Percentiles rank a stretch among this genome's conserved stretches.
Evolutionary conservation across 2,329 filamentous ascomycete species (phyloP).

Genomic region (Botrytis hyacinthi): DNA sequence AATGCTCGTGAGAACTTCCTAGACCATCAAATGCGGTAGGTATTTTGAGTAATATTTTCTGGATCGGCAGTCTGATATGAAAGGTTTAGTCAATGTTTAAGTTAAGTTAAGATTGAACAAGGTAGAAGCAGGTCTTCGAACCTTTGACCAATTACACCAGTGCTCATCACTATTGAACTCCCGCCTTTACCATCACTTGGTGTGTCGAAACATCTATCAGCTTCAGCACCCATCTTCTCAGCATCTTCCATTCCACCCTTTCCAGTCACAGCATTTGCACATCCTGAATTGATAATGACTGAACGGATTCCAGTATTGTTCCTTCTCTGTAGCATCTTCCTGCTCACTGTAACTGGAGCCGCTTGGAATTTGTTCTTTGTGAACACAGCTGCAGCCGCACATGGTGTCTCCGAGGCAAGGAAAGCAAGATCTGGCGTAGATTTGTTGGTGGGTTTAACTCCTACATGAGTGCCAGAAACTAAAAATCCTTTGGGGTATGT

Average conservation of each 20-base stretch:
- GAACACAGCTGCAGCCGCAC: constrained; percentile 86
- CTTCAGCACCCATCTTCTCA: constrained; percentile 73
- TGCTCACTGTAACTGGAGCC: constrained; percentile 85
- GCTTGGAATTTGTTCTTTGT: constrained; percentile 99
- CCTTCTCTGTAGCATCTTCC: constrained; percentile 65
- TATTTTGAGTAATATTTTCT: constrained; percentile 83
- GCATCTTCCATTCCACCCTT: constrained; percentile 88
- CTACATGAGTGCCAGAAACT: constrained; percentile 83
- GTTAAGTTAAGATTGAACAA: neutral
- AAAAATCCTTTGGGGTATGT: constrained; percentile 89
- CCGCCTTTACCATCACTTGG: constrained; percentile 47
- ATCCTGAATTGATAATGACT: constrained; percentile 91
- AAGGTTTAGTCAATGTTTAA: neutral
- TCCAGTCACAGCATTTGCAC: constrained; percentile 95
- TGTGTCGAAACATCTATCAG: constrained; percentile 63
- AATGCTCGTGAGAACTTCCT: constrained; percentile 73
- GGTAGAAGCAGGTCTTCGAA: constrained; percentile 36
- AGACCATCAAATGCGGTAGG: constrained; percentile 71
- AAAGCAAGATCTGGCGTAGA: constrained; percentile 88
- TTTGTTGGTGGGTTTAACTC: constrained; percentile 91
- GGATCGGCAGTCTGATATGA: constrained; percentile 69
- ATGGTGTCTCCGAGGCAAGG: constrained; percentile 81
- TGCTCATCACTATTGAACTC: constrained; percentile 94
- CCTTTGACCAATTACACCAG: constrained; percentile 94
- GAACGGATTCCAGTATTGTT: constrained; percentile 70